These are phyloP conservation scores for sweet orange (Citrus sinensis) DNA, from an alignment of 345 rosid species.

Conservation along the genomic window DVS_A1.0 CM039169.1:28211001-28211500, in stretches of 20 bases:
- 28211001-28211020: conserved; percentile 41
- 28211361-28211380: conserved; percentile 50
- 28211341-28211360: conserved; percentile 64
- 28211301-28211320: conserved; percentile 57
- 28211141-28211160: conserved; percentile 44
- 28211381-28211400: conserved; percentile 45
- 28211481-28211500: conserved; percentile 45
- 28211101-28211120: conserved; percentile 73
- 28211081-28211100: conserved; percentile 53
- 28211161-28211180: conserved; percentile 46
- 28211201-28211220: conserved; percentile 41
- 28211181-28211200: conserved; percentile 48
- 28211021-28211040: conserved; percentile 39
- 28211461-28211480: conserved; percentile 63
- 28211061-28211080: conserved; percentile 45
- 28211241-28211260: conserved; percentile 51
- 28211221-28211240: conserved; percentile 56
- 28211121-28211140: conserved; percentile 36
- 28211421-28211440: conserved; percentile 56
- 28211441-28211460: conserved; percentile 46
- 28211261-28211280: conserved; percentile 38
- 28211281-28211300: conserved; percentile 62
- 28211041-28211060: conserved; percentile 48
- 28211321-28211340: conserved; percentile 40
- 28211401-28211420: conserved; percentile 53